A percentile compares a stretch with the other conserved stretches of the same genome.
Evolutionary conservation across 192 early-diverging fungal species (phyloP).

Genomic region (Haplosporangium gracile): DNA sequence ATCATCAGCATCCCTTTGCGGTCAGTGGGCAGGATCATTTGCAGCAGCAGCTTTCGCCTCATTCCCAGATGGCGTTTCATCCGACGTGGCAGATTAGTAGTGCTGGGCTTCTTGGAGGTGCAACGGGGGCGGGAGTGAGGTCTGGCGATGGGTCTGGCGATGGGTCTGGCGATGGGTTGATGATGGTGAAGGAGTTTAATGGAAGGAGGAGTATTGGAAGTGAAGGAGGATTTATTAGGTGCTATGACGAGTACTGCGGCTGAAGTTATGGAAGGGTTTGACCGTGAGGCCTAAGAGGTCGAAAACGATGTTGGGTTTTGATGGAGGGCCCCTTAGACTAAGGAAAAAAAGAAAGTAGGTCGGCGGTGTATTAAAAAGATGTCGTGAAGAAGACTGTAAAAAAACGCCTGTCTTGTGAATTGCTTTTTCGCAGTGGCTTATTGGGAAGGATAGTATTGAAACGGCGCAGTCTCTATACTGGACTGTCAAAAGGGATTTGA

Average conservation of each 20-base stretch:
- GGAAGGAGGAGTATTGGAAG: neutral
- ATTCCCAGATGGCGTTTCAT: neutral
- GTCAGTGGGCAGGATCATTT: neutral
- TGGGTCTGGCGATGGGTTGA: neutral
- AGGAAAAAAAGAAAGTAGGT: no score
- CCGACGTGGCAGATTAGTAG: neutral
- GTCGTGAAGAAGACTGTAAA: no score
- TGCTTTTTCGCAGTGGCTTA: no score
- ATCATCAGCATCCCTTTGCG: neutral
- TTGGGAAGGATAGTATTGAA: no score
- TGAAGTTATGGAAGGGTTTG: constrained; percentile 4
- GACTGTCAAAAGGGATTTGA: no score
- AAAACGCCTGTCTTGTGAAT: no score
- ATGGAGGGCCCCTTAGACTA: no score
- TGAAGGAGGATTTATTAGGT: constrained; percentile 1
- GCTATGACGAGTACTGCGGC: constrained; percentile 10
- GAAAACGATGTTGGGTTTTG: no score
- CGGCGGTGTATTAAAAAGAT: no score
- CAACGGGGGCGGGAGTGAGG: neutral
- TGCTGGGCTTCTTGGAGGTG: neutral
- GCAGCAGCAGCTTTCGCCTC: neutral
- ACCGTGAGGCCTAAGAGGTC: neutral
- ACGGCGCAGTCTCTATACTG: no score
- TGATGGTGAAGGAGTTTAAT: neutral
- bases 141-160: no score